Conservation (phyloP, 1,139 yeast species). For the Protomyces pachydermus region DNA sequence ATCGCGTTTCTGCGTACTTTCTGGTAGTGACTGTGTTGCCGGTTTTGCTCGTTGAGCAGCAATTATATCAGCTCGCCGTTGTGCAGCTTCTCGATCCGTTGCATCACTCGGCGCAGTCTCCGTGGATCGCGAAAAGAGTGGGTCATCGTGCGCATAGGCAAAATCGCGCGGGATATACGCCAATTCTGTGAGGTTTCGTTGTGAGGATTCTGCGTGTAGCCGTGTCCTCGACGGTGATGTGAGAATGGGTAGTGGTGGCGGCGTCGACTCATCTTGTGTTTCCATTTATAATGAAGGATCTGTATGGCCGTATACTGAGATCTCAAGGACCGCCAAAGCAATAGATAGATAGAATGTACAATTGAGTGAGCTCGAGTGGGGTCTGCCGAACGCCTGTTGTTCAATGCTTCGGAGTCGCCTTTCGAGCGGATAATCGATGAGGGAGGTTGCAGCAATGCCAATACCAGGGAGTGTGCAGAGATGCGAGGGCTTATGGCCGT, state of each 20-base stretch:
- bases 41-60: background rate
- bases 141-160: slow-evolving; percentile 22
- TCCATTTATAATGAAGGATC: background rate
- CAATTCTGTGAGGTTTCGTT: background rate
- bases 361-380: too few species aligned
- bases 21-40: background rate
- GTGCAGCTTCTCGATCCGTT: background rate
- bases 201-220: background rate
- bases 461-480: too few species aligned
- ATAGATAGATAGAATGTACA: too few species aligned
- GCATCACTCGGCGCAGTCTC: background rate
- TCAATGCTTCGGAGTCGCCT: too few species aligned
- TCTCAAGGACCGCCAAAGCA: too few species aligned
- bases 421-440: too few species aligned
- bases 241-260: background rate
- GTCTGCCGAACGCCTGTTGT: too few species aligned
- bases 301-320: too few species aligned
- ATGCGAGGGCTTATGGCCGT: too few species aligned
- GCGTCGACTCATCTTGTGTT: background rate
- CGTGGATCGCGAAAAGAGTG: slow-evolving; percentile 8
- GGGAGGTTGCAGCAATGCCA: too few species aligned
- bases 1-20: background rate
- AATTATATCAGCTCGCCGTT: background rate
- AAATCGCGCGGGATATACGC: slow-evolving; percentile 15
- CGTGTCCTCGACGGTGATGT: background rate